Base-by-base conservation (phyloP, 768 basidiomycete genomes). In the Trametes meyenii region DNA sequence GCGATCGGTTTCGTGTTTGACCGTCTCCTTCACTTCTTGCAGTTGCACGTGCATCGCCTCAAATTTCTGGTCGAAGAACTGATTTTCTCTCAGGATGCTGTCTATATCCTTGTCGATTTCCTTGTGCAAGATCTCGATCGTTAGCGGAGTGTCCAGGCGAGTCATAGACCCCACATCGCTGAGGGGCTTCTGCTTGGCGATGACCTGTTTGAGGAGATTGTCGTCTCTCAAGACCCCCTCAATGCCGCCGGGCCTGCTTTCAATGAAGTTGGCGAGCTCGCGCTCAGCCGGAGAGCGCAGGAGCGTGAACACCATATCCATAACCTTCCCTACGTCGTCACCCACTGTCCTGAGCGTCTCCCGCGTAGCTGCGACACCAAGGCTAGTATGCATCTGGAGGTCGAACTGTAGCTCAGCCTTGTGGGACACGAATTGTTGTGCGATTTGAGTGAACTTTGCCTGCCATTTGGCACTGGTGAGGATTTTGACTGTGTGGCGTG, bases 31-130 rank as follows among this genome's bases (percentile, higher is more conserved):
- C 23, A 75, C 54, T 52, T 75, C 73, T 10, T 75, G 69, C 53
- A 73, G 75, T 67, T 81, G 80, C 55, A 81, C 73, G 26, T 26
- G 48, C 48, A 50, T 50, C 16, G 48, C 48, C 17, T 76, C 76
- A 54, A 83, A 74, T 62, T 83, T 83, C 43, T 74, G 69, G 48
- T 80, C 77, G 58, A 83, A 84, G 54, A 83, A 74, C 63, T 82
- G 83, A 44, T 73, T 69, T 45, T 80, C 77, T 52, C 83, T 83
- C 0, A 77, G 67, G 67, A 79, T 69, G 60, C 83, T 81, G 44
- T 71, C 65, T n/a, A 83, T 69, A 0, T 73, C 69, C 13, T 60
- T 56, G 23, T 73, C 49, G 67, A 69, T 52, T 52, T 70, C 67
- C 35, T n/a, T 3, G n/a, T 54, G 21, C 14, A 52, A 36, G 6